Percentiles rank a stretch among this genome's conserved stretches.
Evolutionary conservation across 345 rosid genomes (phyloP).

Genomic region (Bretschneidera sinensis): DNA sequence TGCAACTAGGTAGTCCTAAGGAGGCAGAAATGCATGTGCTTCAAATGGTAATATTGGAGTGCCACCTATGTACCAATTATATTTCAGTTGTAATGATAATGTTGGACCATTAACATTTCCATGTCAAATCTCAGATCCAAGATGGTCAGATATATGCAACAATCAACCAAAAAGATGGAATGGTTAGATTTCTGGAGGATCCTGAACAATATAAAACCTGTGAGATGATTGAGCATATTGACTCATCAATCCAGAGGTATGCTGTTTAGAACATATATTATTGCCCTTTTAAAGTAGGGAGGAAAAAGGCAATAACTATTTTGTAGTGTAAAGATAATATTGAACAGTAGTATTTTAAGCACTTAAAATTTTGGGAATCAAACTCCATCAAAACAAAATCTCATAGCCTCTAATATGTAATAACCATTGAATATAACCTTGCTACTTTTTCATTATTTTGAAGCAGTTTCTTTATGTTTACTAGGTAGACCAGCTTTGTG

Average conservation of each 20-base stretch:
- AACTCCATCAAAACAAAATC: background rate
- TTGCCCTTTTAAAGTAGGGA: too few relatives aligned
- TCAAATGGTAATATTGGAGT: constrained; percentile 67
- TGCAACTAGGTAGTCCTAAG: constrained; percentile 68
- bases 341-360: too few relatives aligned
- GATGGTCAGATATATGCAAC: constrained; percentile 96
- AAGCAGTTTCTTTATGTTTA: too few relatives aligned
- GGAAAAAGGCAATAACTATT: too few relatives aligned
- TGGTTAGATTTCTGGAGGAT: constrained; percentile 98
- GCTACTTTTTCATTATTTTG: too few relatives aligned
- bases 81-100: constrained; percentile 1
- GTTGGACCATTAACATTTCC: constrained; percentile 5
- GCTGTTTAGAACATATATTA: background rate
- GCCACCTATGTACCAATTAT: constrained; percentile 12
- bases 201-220: constrained; percentile 92
- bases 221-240: constrained; percentile 78
- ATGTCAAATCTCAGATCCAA: constrained; percentile 56
- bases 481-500: too few relatives aligned
- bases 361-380: too few relatives aligned
- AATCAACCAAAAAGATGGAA: constrained; percentile 98
- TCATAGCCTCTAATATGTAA: too few relatives aligned
- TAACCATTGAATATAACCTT: too few relatives aligned
- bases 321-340: background rate
- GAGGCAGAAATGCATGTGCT: constrained; percentile 99
- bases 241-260: constrained; percentile 88